Conservation (phyloP, 2,329 filamentous ascomycete genomes). For the Colletotrichum graminicola region DNA sequence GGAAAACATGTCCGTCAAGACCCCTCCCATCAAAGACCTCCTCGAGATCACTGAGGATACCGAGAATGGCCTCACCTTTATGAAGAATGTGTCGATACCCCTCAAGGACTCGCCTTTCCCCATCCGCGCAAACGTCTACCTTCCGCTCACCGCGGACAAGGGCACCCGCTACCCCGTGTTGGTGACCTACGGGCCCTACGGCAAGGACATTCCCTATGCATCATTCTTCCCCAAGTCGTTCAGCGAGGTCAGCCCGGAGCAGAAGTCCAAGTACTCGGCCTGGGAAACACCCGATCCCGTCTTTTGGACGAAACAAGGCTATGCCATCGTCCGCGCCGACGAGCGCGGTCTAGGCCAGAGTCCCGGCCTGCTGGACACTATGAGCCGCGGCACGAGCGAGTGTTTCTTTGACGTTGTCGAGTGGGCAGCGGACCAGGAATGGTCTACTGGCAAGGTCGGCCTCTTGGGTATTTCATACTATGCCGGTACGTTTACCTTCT, state of each 20-base stretch:
- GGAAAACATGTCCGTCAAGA: slow-evolving; percentile 31
- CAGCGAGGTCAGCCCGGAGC: slow-evolving; percentile 64
- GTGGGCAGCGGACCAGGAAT: slow-evolving; percentile 61
- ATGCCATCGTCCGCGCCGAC: slow-evolving; percentile 67
- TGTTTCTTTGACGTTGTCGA: slow-evolving; percentile 63
- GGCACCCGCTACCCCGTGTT: slow-evolving; percentile 64
- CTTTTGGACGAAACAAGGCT: slow-evolving; percentile 68
- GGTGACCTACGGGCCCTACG: slow-evolving; percentile 80
- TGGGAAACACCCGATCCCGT: slow-evolving; percentile 71
- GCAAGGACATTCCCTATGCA: slow-evolving; percentile 77
- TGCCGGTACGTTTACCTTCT: slow-evolving; percentile 45
- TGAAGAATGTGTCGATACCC: slow-evolving; percentile 52
- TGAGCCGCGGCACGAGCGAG: slow-evolving; percentile 62
- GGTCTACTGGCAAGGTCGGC: slow-evolving; percentile 63
- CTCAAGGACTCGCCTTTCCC: slow-evolving; percentile 49
- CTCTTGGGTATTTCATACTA: slow-evolving; percentile 63
- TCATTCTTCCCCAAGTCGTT: slow-evolving; percentile 59
- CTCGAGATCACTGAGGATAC: slow-evolving; percentile 31
- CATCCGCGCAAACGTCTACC: slow-evolving; percentile 55
- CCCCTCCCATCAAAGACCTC: slow-evolving; percentile 37
- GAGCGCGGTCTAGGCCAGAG: slow-evolving; percentile 63
- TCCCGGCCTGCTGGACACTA: slow-evolving; percentile 61
- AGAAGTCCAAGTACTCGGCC: slow-evolving; percentile 65
- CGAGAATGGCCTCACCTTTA: slow-evolving; percentile 49
- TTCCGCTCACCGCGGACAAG: slow-evolving; percentile 47